Evolutionary conservation across 78 protist species (phyloP), one percentile per base, ranked within the genome.

Genomic region (Andalucia godoyi): DNA sequence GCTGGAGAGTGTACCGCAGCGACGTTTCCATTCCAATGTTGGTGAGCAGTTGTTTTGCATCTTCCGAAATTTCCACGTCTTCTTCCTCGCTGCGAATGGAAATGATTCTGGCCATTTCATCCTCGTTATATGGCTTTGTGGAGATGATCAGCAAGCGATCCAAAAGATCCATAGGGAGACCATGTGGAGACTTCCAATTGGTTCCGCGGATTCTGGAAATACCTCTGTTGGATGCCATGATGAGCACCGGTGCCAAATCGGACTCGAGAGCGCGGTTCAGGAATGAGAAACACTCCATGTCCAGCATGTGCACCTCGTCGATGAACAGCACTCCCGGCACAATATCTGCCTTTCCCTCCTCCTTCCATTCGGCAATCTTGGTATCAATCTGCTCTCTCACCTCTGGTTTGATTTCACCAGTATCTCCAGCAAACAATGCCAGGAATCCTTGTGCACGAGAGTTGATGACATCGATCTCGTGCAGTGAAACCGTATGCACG

Each of bases 291-390:
- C 99, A 96, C 60, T 96, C 99, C 45, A 96, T 83, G 66, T 96
- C 99, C 49, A 96, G 81, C 99, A 95, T 95, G 80, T 95, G 99
- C 27, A 86, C 95, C 63, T 96, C 99, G 62, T 96, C 99, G 65
- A 96, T 90, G 77, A 96, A 96, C 27, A 95, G 87, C 25, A 87
- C 98, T n/a, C 99, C 99, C 0, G 97, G 97, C 27, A 93, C 86
- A 59, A 96, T 79, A 29, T 85, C 94, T 4, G 97, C 98, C 42
- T 93, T 90, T 29, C 98, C 99, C 57, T 92, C 95, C 61, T 90
- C 97, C 23, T 91, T 61, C 99, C 99, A 96, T 72, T 93, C 98
- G 18, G 89, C 83, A 21, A 96, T 95, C 62, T 85, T 90, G 29
- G 54, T 65, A 74, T 93, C 92, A 72, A 96, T 91, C 59, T 89